Percentiles rank a stretch among this genome's conserved stretches.
phyloP scores from a whole-genome alignment of 2,329 filamentous ascomycete genomes.

The Fusarium sp. region DNA sequence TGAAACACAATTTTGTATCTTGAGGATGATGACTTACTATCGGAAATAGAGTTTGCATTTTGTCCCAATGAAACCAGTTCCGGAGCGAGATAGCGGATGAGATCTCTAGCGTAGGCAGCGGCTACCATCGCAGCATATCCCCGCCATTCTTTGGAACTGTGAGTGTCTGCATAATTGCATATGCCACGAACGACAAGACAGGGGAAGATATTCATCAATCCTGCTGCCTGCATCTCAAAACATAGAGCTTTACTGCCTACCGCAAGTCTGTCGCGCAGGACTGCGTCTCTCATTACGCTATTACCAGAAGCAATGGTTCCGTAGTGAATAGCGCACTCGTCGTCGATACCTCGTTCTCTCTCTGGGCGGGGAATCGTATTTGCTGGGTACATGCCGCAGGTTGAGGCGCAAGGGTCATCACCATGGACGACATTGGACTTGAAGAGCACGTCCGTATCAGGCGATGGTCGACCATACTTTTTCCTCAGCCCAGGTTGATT shows the following conservation, averaged over 20 bases:
- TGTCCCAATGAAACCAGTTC: neutral
- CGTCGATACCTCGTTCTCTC: neutral
- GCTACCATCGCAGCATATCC: constrained; percentile 53
- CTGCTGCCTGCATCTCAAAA: constrained; percentile 38
- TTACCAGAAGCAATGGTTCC: constrained; percentile 38
- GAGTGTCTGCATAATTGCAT: constrained; percentile 56
- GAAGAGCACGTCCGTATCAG: constrained; percentile 1
- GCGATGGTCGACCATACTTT: neutral
- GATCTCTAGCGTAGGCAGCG: constrained; percentile 45
- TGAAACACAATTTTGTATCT: neutral
- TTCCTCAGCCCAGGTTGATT: neutral
- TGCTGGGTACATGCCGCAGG: neutral
- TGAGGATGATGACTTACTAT: neutral
- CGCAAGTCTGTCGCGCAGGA: neutral
- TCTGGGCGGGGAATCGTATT: neutral
- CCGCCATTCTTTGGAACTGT: constrained; percentile 57
- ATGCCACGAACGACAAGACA: constrained; percentile 56
- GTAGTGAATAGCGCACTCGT: constrained; percentile 40
- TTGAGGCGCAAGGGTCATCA: neutral
- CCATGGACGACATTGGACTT: neutral
- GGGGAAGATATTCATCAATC: constrained; percentile 46
- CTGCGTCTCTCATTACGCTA: constrained; percentile 34
- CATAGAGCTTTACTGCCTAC: neutral
- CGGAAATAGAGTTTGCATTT: neutral
- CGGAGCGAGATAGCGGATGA: neutral